Percentiles rank a stretch among this genome's conserved stretches.
These are phyloP conservation scores for Talaromyces pinophilus DNA, from an alignment of 2,329 filamentous ascomycete species.

Conservation along the genomic window DNA sequence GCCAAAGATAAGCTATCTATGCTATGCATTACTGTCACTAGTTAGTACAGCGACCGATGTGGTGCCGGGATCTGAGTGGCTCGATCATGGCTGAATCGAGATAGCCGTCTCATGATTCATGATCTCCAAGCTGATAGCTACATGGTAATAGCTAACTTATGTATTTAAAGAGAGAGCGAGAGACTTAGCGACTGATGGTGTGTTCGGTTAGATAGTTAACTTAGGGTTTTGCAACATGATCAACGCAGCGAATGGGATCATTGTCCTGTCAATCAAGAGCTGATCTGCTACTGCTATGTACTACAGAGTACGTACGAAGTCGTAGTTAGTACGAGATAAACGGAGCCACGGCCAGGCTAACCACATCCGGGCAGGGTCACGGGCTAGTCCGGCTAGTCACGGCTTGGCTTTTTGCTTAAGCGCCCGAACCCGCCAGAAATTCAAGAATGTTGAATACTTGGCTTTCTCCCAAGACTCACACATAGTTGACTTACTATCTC, in stretches of 20 bases:
- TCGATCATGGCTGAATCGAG: neutral
- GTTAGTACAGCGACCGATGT: neutral
- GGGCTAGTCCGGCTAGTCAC: neutral
- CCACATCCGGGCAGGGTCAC: neutral
- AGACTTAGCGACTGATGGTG: neutral
- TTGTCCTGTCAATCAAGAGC: neutral
- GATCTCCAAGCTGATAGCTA: neutral
- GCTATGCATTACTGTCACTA: neutral
- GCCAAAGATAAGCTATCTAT: slow-evolving; percentile 2
- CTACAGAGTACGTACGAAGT: too few species aligned
- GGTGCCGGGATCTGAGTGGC: neutral
- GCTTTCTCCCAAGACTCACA: too few species aligned
- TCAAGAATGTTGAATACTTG: neutral
- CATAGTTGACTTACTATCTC: too few species aligned
- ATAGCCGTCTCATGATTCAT: neutral
- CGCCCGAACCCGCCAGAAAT: slow-evolving; percentile 15
- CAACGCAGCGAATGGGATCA: neutral
- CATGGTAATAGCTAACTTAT: neutral
- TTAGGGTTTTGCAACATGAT: neutral
- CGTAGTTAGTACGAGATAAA: neutral
- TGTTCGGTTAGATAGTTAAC: neutral
- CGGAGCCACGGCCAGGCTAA: neutral
- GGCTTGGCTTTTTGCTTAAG: slow-evolving; percentile 18
- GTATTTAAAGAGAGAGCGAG: neutral
- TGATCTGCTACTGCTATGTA: neutral